These are phyloP conservation scores for Phytopythium aichiense DNA, from an alignment of 352 stramenopile species.

Conservation along the genomic window DNA sequence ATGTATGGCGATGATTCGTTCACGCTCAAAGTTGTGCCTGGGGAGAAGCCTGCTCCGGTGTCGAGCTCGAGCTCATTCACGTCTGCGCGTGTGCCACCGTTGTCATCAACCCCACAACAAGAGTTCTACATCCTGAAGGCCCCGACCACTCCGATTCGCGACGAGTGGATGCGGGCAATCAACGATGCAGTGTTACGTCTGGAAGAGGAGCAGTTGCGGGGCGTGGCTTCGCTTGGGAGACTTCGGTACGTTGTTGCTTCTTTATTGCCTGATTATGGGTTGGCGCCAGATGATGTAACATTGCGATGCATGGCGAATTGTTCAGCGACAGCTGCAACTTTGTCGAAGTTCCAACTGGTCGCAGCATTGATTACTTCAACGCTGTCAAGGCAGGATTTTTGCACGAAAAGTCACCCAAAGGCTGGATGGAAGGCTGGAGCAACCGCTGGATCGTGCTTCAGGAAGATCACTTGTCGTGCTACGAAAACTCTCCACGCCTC, in stretches of 20 bases:
- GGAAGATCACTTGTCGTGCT: conserved; percentile 67
- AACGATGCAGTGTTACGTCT: conserved; percentile 33
- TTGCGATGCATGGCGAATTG: conserved; percentile 10
- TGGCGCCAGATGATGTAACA: neutral
- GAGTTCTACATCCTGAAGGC: conserved; percentile 59
- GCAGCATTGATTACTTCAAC: conserved; percentile 78
- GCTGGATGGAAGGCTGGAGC: conserved; percentile 82
- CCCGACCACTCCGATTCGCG: conserved; percentile 49
- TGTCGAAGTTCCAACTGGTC: conserved; percentile 54
- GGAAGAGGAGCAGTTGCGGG: neutral
- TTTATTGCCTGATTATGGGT: neutral
- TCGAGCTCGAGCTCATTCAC: conserved; percentile 9
- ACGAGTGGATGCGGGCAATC: conserved; percentile 67
- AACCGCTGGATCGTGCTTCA: conserved; percentile 82
- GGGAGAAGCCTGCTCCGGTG: conserved; percentile 20
- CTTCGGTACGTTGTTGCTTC: neutral
- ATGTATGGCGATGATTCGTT: conserved; percentile 80
- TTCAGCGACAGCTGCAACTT: conserved; percentile 26
- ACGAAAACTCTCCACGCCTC: conserved; percentile 73
- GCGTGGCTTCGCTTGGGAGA: neutral
- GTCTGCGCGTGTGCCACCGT: conserved; percentile 8
- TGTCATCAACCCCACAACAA: conserved; percentile 17
- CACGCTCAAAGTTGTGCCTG: conserved; percentile 65
- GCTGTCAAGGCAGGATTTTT: conserved; percentile 68
- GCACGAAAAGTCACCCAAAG: conserved; percentile 68